phyloP scores from a whole-genome alignment of 75 land plant species.

The Pinus albicaulis region DNA sequence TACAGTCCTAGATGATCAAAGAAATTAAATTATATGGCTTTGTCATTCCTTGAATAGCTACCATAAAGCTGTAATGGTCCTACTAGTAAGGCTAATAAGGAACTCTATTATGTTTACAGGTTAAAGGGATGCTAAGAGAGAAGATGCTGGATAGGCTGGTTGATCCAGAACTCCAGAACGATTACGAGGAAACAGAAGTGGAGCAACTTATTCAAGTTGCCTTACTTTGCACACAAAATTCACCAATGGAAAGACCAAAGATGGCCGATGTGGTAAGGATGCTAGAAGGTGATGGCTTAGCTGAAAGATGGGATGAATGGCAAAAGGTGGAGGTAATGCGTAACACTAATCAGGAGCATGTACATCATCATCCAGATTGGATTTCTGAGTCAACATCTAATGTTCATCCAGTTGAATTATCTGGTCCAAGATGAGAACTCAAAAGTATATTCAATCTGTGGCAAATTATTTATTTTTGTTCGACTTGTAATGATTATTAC shows the following conservation, averaged over 20 bases:
- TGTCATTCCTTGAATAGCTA: no score
- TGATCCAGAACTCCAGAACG: slow-evolving; percentile 66
- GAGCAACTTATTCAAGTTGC: slow-evolving; percentile 88
- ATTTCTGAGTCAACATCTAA: slow-evolving; percentile 49
- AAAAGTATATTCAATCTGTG: neutral
- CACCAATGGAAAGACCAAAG: slow-evolving; percentile 74
- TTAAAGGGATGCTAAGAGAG: slow-evolving; percentile 79
- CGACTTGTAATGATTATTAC: no score
- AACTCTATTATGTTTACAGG: slow-evolving; percentile 33
- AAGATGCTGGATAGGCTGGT: slow-evolving; percentile 65
- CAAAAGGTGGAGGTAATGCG: slow-evolving; percentile 64
- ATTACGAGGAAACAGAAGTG: slow-evolving; percentile 67
- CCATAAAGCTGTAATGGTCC: no score
- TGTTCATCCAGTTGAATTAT: slow-evolving; percentile 53
- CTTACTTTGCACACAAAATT: slow-evolving; percentile 80
- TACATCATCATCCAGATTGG: slow-evolving; percentile 40
- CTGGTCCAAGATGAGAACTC: slow-evolving; percentile 57
- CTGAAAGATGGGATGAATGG: slow-evolving; percentile 91
- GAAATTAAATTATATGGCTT: no score
- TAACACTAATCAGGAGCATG: slow-evolving; percentile 45
- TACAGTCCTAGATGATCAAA: no score
- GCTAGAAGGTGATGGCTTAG: slow-evolving; percentile 92
- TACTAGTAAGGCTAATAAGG: no score
- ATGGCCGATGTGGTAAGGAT: slow-evolving; percentile 92
- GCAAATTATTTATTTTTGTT: no score